These are phyloP conservation scores for Debaryomycetaceae sp. DNA, from an alignment of 1,139 yeast genomes.

Conservation along the genomic window DNA sequence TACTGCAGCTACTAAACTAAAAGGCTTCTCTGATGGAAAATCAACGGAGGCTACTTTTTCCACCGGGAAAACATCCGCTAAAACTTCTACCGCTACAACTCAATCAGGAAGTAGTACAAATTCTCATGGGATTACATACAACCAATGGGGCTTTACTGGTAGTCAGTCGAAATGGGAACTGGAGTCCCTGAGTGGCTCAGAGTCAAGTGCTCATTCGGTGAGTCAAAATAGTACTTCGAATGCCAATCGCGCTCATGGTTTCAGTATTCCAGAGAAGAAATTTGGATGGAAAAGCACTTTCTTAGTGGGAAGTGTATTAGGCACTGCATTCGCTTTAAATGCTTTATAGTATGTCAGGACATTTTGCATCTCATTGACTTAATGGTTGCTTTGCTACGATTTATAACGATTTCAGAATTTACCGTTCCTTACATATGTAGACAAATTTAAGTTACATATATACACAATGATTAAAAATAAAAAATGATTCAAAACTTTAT, in stretches of 20 bases:
- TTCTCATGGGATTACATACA: slow-evolving; percentile 21
- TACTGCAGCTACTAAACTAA: slow-evolving; percentile 15
- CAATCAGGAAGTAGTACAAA: slow-evolving; percentile 1
- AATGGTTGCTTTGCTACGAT: no score
- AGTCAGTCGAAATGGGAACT: slow-evolving; percentile 35
- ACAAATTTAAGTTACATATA: background rate
- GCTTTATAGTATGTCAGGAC: slow-evolving; percentile 11
- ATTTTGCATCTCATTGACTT: background rate
- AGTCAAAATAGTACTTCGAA: slow-evolving; percentile 18
- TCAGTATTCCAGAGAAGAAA: slow-evolving; percentile 9
- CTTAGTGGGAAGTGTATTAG: slow-evolving; percentile 17
- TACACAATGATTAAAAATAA: no score
- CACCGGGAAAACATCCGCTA: slow-evolving; percentile 5
- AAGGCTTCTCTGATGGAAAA: slow-evolving; percentile 13
- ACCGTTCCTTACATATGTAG: no score
- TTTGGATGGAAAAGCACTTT: slow-evolving; percentile 16
- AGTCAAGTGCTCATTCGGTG: slow-evolving; percentile 11
- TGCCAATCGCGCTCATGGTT: slow-evolving; percentile 11
- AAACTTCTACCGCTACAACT: slow-evolving; percentile 6
- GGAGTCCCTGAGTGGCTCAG: slow-evolving; percentile 13
- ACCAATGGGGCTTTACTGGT: slow-evolving; percentile 46
- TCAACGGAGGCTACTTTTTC: slow-evolving; percentile 7
- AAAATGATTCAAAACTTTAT: no score
- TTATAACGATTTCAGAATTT: no score
- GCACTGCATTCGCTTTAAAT: slow-evolving; percentile 15